Percentiles rank a stretch among this genome's conserved stretches.
Conservation (phyloP, 306 rosid genomes). For the barrel medic (Medicago truncatula) region DNA sequence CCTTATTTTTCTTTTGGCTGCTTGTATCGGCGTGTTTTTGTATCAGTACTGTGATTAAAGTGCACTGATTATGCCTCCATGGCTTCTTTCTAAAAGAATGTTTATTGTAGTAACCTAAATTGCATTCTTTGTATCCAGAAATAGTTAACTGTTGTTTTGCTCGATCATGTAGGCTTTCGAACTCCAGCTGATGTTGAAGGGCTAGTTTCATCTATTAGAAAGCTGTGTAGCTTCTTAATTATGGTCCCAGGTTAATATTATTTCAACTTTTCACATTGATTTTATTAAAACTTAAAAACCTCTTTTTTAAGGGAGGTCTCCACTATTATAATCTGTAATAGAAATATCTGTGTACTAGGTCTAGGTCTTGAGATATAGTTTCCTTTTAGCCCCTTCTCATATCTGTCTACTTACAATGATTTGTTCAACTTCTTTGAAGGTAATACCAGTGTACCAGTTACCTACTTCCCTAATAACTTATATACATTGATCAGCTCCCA, state of each 20-base stretch:
- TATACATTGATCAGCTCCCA: conserved; percentile 54
- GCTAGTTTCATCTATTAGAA: conserved; percentile 71
- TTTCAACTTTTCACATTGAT: conserved; percentile 37
- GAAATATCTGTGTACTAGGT: conserved; percentile 12
- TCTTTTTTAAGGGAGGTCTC: conserved; percentile 16
- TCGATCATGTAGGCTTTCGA: conserved; percentile 63
- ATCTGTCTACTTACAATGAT: conserved; percentile 35
- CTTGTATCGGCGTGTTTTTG: conserved; percentile 29
- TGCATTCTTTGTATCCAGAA: conserved; percentile 30
- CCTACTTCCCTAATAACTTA: conserved; percentile 61
- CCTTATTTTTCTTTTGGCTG: background rate
- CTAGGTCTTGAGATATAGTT: background rate
- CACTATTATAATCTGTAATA: conserved; percentile 1
- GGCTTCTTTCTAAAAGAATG: conserved; percentile 35
- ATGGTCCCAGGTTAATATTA: conserved; percentile 77
- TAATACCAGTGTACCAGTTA: conserved; percentile 59
- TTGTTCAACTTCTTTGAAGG: conserved; percentile 62
- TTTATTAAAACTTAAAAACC: conserved; percentile 27
- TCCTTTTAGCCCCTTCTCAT: conserved; percentile 6
- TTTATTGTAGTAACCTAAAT: conserved; percentile 1
- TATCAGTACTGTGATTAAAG: conserved; percentile 5
- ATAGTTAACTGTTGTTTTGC: conserved; percentile 41
- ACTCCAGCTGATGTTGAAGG: conserved; percentile 65
- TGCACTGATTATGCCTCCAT: conserved; percentile 17
- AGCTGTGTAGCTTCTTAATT: conserved; percentile 81